phyloP scores from a whole-genome alignment of 2,329 filamentous ascomycete genomes.

The Talaromyces funiculosus region DNA sequence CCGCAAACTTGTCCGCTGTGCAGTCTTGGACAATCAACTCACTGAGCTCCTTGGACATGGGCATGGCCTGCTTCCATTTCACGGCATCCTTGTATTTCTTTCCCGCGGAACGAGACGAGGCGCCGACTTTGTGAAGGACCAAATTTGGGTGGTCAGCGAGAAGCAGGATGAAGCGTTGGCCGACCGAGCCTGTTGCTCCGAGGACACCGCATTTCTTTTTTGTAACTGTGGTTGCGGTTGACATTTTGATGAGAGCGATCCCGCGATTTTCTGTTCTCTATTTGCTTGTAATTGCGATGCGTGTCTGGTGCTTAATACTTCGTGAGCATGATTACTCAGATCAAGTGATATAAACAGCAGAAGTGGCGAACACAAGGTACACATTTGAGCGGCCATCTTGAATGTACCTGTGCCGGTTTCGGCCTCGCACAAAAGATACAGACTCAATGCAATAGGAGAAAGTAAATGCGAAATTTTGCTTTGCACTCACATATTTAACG shows the following conservation, averaged over 20 bases:
- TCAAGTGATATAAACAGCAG: too few relatives aligned
- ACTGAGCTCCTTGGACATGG: conserved; percentile 70
- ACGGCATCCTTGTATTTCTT: conserved; percentile 95
- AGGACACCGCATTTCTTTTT: conserved; percentile 57
- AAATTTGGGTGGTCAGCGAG: conserved; percentile 84
- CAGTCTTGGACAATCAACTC: conserved; percentile 83
- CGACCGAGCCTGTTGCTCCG: conserved; percentile 88
- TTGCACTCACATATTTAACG: neutral
- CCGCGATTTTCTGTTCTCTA: neutral
- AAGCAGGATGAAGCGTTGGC: conserved; percentile 90
- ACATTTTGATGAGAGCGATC: conserved; percentile 20
- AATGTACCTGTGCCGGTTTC: neutral
- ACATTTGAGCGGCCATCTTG: neutral
- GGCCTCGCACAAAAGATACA: neutral
- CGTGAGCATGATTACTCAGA: too few relatives aligned
- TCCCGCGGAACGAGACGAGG: conserved; percentile 80
- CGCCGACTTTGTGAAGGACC: conserved; percentile 79
- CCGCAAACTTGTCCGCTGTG: conserved; percentile 71
- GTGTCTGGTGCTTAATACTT: neutral
- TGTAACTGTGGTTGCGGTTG: conserved; percentile 24
- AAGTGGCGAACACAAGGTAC: neutral
- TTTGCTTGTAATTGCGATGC: neutral
- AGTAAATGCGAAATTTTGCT: neutral
- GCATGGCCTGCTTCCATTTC: conserved; percentile 84
- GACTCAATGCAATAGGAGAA: neutral